phyloP scores from a whole-genome alignment of 2,329 filamentous ascomycete species.

The Teratosphaeria gauchensis region DNA sequence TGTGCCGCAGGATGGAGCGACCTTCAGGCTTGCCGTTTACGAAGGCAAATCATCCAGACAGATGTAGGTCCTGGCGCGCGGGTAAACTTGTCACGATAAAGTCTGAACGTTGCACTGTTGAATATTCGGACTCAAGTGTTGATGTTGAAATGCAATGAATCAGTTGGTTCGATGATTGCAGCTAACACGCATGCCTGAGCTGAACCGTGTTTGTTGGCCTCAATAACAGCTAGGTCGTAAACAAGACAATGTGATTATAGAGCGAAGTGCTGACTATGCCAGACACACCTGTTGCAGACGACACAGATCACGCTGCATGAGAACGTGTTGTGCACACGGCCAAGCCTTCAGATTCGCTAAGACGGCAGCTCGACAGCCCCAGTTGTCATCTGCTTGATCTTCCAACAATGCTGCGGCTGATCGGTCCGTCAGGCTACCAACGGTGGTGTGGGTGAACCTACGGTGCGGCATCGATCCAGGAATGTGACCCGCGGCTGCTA shows the following conservation, averaged over 20 bases:
- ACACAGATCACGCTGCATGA: neutral
- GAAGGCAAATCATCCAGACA: neutral
- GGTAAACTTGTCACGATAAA: neutral
- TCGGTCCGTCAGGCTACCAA: neutral
- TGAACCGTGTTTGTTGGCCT: neutral
- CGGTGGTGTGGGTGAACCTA: neutral
- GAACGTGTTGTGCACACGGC: too few species aligned
- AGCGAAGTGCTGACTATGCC: neutral
- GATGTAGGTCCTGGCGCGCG: neutral
- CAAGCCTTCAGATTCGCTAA: neutral
- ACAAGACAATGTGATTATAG: neutral
- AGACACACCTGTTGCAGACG: neutral
- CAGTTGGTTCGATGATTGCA: too few species aligned
- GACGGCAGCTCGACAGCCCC: neutral
- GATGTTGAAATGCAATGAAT: neutral
- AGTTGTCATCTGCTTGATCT: neutral
- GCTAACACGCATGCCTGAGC: neutral
- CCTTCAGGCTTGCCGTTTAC: neutral
- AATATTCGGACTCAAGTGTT: neutral
- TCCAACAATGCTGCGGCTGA: neutral
- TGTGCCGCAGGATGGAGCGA: neutral
- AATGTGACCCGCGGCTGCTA: neutral
- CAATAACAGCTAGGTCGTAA: neutral
- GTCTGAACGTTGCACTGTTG: neutral
- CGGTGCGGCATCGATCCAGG: too few species aligned